Evolutionary conservation across 257 asterid genomes (phyloP).

Genomic region (Solanum medicagineum): DNA sequence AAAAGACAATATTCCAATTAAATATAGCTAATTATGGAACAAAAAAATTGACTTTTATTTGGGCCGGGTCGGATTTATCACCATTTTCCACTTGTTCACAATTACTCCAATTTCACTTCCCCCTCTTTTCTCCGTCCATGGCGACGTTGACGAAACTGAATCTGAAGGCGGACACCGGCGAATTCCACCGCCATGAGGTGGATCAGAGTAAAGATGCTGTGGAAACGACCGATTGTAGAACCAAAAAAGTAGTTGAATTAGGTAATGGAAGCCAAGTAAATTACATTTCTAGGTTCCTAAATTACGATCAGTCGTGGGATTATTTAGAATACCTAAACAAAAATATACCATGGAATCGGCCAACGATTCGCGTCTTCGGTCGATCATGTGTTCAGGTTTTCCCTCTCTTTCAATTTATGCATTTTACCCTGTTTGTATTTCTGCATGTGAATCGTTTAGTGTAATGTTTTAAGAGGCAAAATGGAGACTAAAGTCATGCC

Average conservation of each 20-base stretch:
- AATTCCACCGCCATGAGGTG: background rate
- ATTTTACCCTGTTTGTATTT: background rate
- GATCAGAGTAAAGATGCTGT: background rate
- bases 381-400: conserved; percentile 57
- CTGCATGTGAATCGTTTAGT: background rate
- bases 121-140: background rate
- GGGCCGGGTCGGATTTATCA: background rate
- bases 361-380: conserved; percentile 77
- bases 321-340: conserved; percentile 69
- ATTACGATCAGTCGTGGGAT: conserved; percentile 53
- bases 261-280: conserved; percentile 58
- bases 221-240: background rate
- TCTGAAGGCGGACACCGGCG: background rate
- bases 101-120: background rate
- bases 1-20: too few relatives aligned
- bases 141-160: background rate
- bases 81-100: background rate
- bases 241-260: conserved; percentile 23
- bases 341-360: conserved; percentile 89
- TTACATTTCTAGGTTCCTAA: conserved; percentile 44
- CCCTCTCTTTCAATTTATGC: background rate
- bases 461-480: background rate
- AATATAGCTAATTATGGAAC: too few relatives aligned
- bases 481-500: background rate
- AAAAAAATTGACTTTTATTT: too few relatives aligned